Evolutionary conservation across 2,329 filamentous ascomycete species (phyloP).

Genomic region (Colletotrichum costaricense): DNA sequence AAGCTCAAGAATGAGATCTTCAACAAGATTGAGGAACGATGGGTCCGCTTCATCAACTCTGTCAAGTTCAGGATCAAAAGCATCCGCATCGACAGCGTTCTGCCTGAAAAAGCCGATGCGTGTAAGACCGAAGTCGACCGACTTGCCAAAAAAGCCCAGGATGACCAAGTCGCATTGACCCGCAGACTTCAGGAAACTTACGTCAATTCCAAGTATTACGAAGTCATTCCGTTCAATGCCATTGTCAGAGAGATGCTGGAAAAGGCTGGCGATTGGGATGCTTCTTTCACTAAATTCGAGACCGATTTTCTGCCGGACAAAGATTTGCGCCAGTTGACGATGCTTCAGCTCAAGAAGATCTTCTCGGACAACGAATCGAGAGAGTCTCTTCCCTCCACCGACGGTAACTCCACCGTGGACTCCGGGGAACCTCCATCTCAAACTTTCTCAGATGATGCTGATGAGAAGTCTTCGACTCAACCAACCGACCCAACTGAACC

Average conservation of each 20-base stretch:
- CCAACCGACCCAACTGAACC: constrained; percentile 51
- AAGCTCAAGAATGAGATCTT: constrained; percentile 94
- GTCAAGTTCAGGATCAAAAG: constrained; percentile 85
- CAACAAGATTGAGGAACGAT: constrained; percentile 80
- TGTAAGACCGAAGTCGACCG: constrained; percentile 86
- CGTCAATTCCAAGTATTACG: constrained; percentile 94
- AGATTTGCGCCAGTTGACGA: constrained; percentile 91
- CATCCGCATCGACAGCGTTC: constrained; percentile 91
- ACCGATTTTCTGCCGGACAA: constrained; percentile 95
- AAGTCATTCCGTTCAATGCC: constrained; percentile 92
- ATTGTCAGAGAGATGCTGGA: constrained; percentile 92
- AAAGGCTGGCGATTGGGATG: constrained; percentile 93
- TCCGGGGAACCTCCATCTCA: constrained; percentile 60
- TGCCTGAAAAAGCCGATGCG: constrained; percentile 85
- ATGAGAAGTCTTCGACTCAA: constrained; percentile 57
- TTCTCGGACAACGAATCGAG: constrained; percentile 92
- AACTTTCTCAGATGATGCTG: constrained; percentile 57
- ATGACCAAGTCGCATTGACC: constrained; percentile 81
- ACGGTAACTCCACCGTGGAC: constrained; percentile 71
- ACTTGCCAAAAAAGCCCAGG: constrained; percentile 81
- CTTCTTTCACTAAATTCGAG: constrained; percentile 90
- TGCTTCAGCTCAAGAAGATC: constrained; percentile 92
- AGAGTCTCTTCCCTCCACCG: constrained; percentile 76
- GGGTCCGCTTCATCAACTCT: constrained; percentile 88
- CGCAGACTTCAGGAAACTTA: constrained; percentile 89